phyloP scores from a whole-genome alignment of 176 grass and related monocot species.

The Tuctoria greenei region DNA sequence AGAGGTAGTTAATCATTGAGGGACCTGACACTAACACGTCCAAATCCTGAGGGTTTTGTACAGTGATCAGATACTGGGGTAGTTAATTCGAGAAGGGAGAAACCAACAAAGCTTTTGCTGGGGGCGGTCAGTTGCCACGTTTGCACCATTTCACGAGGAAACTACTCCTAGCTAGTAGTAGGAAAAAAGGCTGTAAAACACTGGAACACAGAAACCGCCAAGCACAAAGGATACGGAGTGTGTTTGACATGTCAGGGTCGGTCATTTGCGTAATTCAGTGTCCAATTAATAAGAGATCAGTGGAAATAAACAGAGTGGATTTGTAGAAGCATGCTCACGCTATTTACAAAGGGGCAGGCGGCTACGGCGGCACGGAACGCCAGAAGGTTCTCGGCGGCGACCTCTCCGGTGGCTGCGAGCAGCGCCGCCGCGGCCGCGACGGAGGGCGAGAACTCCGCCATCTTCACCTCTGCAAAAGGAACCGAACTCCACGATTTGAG shows the following conservation, averaged over 20 bases:
- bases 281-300: conserved; percentile 14
- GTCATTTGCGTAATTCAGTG: not conserved
- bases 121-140: conserved; percentile 19
- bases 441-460: conserved; percentile 79
- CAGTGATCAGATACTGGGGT: not conserved
- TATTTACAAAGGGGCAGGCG: conserved; percentile 85
- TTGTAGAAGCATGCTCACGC: conserved; percentile 52
- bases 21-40: not conserved
- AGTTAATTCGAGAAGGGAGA: conserved; percentile 29
- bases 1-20: not conserved
- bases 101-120: conserved; percentile 23
- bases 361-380: conserved; percentile 57
- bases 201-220: not conserved
- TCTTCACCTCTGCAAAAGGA: conserved; percentile 61
- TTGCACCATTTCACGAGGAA: conserved; percentile 22
- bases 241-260: conserved; percentile 21
- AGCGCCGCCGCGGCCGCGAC: conserved; percentile 59
- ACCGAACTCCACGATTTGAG: not conserved
- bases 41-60: not conserved
- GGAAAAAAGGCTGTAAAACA: conserved; percentile 16
- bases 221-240: conserved; percentile 5
- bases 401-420: conserved; percentile 64
- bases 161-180: not conserved
- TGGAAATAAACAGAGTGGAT: conserved; percentile 1
- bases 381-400: conserved; percentile 55